Evolutionary conservation across 2,329 filamentous ascomycete genomes (phyloP).

Genomic region (Exophiala phaeomuriformis): DNA sequence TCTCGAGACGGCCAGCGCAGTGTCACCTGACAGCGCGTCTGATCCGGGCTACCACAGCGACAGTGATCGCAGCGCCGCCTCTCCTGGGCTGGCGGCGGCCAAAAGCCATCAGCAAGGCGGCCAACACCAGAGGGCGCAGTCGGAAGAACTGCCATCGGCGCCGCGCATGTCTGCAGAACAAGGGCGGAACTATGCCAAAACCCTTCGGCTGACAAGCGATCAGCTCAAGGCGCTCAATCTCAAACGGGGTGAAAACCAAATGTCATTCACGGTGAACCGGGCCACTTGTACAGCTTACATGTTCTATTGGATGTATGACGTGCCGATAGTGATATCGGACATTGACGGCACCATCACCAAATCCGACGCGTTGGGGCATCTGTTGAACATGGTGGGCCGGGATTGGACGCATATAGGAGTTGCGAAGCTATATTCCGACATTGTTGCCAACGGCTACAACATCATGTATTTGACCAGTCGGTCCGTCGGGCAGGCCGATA

Average conservation of each 20-base stretch:
- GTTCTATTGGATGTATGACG: constrained; percentile 87
- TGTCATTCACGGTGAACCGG: constrained; percentile 94
- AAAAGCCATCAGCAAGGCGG: constrained; percentile 35
- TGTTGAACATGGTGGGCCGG: constrained; percentile 90
- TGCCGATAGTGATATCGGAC: constrained; percentile 93
- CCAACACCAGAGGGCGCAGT: constrained; percentile 50
- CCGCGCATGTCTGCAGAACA: constrained; percentile 53
- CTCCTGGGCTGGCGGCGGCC: constrained; percentile 57
- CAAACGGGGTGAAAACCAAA: constrained; percentile 77
- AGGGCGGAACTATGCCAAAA: constrained; percentile 91
- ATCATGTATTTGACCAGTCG: constrained; percentile 96
- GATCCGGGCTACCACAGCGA: constrained; percentile 96
- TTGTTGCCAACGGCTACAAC: constrained; percentile 92
- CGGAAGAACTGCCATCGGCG: constrained; percentile 52
- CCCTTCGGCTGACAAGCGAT: constrained; percentile 85
- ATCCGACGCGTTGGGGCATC: constrained; percentile 87
- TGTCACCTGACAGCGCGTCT: constrained; percentile 70
- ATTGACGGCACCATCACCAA: constrained; percentile 99
- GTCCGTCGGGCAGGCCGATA: constrained; percentile 88
- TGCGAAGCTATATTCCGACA: constrained; percentile 94
- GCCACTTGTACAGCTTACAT: constrained; percentile 88
- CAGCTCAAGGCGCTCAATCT: constrained; percentile 81
- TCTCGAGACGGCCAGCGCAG: constrained; percentile 44
- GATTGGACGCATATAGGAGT: constrained; percentile 98
- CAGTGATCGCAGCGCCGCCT: constrained; percentile 51